Evolutionary conservation across 257 asterid genomes (phyloP).

Genomic region (Solanum clarkiae): DNA sequence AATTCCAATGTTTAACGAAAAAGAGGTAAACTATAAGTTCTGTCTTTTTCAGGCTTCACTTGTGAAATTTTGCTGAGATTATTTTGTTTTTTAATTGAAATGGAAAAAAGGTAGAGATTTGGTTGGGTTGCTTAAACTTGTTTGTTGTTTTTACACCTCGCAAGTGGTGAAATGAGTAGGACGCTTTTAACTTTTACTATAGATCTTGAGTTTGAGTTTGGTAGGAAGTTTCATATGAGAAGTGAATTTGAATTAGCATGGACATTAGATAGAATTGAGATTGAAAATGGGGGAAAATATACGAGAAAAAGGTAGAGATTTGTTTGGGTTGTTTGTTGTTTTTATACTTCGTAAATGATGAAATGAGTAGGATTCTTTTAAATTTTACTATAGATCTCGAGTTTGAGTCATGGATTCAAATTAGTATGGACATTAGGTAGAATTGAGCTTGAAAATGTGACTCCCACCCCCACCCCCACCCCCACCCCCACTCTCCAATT

Average conservation of each 20-base stretch:
- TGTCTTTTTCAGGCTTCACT: neutral
- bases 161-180: neutral
- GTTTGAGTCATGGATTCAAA: neutral
- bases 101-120: neutral
- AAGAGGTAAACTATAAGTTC: slow-evolving; percentile 38
- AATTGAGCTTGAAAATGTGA: neutral
- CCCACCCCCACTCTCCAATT: too few species aligned
- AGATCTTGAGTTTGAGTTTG: neutral
- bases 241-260: neutral
- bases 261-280: neutral
- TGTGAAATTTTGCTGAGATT: neutral
- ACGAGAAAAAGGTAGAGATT: neutral
- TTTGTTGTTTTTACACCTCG: neutral
- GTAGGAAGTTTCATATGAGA: too few species aligned
- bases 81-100: neutral
- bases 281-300: neutral
- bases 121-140: neutral
- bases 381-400: neutral
- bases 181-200: neutral
- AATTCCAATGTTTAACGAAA: slow-evolving; percentile 93
- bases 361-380: neutral
- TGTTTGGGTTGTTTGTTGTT: neutral
- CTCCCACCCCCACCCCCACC: too few species aligned
- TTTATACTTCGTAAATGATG: neutral
- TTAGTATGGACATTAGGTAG: neutral